Evolutionary conservation across 1,284 basidiomycete species (phyloP), one percentile per base, ranked within the genome.

Genomic region (Marasmius sp.): DNA sequence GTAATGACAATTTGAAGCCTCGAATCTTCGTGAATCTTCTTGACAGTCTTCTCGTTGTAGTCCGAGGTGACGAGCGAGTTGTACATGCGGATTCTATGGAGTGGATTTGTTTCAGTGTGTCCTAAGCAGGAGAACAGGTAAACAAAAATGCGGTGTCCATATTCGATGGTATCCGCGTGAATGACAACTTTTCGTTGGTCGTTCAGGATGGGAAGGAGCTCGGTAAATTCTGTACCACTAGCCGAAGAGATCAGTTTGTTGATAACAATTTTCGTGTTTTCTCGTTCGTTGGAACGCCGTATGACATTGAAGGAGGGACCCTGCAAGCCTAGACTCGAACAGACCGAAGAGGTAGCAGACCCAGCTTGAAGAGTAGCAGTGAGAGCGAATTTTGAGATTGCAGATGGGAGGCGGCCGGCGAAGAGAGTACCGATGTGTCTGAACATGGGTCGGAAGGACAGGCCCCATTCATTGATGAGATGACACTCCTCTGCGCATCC

Each of bases 381-480:
- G 8, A 67, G 51, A 10, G 57, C 57, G n/a, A 67, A 59, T 18
- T 62, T 52, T 27, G 65, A 27, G 2, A 27, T 51, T 18, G 52
- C 14, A 12, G 48, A 33, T 12, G 61, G 65, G 14, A 67, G 63
- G 14, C 58, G 59, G 16, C 66, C 64, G 11, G 61, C 58, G 27
- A 66, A 47, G 39, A 68, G 67, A 2, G 58, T n/a, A 12, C 67
- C 67, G 54, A 67, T 65, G 52, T 51, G 52, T 14, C 48, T 36
- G 43, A 61, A 68, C 1, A 58, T 10, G 0, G 60, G 53, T 1
- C 66, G 34, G 51, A 68, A 67, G 11, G 53, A 41, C 3, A 12
- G 33, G n/a, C 65, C 65, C 64, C 62, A 67, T 50, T 67, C 58
- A 39, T 61, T 36, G 43, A 66, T 58, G 14, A 68, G 37, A 56